These are phyloP conservation scores for Hypoxylon sp. DNA, from an alignment of 2,329 filamentous ascomycete species.

Conservation along the genomic window DNA sequence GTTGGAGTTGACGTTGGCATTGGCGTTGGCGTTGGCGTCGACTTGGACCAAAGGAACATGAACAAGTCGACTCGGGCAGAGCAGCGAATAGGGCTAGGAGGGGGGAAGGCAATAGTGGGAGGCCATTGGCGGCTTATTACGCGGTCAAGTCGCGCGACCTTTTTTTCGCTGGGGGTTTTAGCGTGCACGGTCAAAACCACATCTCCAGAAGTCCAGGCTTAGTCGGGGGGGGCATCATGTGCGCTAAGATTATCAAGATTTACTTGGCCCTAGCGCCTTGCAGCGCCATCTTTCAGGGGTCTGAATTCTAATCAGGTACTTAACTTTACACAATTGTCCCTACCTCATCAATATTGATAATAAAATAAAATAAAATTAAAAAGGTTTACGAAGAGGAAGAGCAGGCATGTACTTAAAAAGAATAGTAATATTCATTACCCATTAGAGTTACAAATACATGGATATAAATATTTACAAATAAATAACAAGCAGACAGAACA, in stretches of 20 bases:
- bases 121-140: constrained; percentile 43
- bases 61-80: constrained; percentile 35
- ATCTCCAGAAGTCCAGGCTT: constrained; percentile 5
- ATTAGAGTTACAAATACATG: neutral
- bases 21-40: constrained; percentile 16
- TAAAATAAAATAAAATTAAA: neutral
- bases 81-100: constrained; percentile 38
- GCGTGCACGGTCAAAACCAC: constrained; percentile 9
- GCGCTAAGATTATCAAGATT: constrained; percentile 33
- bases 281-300: constrained; percentile 33
- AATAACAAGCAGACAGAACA: neutral
- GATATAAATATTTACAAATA: constrained; percentile 5
- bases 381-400: neutral
- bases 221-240: constrained; percentile 22
- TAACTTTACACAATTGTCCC: neutral
- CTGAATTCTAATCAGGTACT: neutral
- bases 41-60: constrained; percentile 34
- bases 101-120: constrained; percentile 35
- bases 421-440: neutral
- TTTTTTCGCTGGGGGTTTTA: constrained; percentile 21
- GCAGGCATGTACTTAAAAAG: neutral
- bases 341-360: constrained; percentile 7
- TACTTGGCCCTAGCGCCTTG: constrained; percentile 37
- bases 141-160: constrained; percentile 45
- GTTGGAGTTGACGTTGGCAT: constrained; percentile 15